Percentiles rank a stretch among this genome's conserved stretches.
Evolutionary conservation across 2,329 filamentous ascomycete genomes (phyloP).

Genomic region (Trichoderma hamatum): DNA sequence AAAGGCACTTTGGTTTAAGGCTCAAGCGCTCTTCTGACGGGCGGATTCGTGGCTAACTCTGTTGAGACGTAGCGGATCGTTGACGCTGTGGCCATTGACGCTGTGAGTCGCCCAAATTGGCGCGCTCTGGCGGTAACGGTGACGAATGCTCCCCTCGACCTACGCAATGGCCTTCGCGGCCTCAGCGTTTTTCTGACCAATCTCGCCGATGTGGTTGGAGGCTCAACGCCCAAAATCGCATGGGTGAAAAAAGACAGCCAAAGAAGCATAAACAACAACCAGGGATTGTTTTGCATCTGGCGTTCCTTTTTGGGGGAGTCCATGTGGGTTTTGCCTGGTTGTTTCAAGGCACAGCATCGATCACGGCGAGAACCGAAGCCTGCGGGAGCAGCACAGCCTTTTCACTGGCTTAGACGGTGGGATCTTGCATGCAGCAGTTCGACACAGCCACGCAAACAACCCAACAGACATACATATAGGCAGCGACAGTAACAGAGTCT

Average conservation of each 20-base stretch:
- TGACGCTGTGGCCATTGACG: not conserved
- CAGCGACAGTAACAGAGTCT: not conserved
- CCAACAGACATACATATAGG: not conserved
- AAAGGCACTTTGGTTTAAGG: not conserved
- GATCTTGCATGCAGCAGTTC: conserved; percentile 6
- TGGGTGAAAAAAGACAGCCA: not conserved
- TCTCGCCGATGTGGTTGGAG: not conserved
- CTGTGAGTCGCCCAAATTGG: not conserved
- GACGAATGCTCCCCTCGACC: not conserved
- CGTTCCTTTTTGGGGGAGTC: not conserved
- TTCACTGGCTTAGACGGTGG: not conserved
- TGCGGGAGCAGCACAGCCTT: conserved; percentile 4
- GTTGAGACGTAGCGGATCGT: conserved; percentile 5
- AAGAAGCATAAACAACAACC: not conserved
- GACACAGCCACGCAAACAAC: not conserved
- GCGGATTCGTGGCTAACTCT: not conserved
- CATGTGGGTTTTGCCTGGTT: not conserved
- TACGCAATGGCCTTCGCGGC: conserved; percentile 24
- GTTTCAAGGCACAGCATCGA: not conserved
- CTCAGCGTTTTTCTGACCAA: not conserved
- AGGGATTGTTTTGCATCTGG: not conserved
- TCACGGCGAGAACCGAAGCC: not conserved
- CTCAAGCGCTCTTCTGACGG: not conserved
- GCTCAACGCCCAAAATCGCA: not conserved
- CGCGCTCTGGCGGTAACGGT: not conserved